phyloP scores from a whole-genome alignment of 1,284 basidiomycete genomes.

The Trametes polyzona region DNA sequence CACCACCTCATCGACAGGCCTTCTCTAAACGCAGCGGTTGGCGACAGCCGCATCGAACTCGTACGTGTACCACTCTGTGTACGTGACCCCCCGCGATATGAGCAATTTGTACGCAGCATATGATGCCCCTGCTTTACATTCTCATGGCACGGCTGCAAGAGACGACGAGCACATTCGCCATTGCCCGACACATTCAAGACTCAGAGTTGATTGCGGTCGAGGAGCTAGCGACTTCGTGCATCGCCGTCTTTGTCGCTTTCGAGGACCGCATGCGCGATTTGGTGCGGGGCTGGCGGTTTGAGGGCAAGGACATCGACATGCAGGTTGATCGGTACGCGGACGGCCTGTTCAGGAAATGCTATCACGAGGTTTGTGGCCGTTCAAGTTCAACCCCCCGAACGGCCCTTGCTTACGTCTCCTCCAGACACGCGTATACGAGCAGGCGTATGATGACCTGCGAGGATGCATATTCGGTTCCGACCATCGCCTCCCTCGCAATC shows the following conservation, averaged over 20 bases:
- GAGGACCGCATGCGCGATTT: conserved; percentile 20
- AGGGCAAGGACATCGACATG: conserved; percentile 17
- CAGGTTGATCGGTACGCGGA: conserved; percentile 22
- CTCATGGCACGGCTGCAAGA: background rate
- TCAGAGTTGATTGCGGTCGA: conserved; percentile 7
- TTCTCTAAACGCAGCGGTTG: background rate
- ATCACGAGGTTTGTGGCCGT: conserved; percentile 3
- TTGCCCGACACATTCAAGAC: background rate
- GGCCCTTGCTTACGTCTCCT: background rate
- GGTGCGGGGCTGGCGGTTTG: conserved; percentile 17
- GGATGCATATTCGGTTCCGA: conserved; percentile 2
- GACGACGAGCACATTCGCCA: background rate
- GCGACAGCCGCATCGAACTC: conserved; percentile 16
- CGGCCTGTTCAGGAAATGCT: conserved; percentile 15
- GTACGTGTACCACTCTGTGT: background rate
- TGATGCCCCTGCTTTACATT: conserved; percentile 17
- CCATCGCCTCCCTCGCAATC: conserved; percentile 1
- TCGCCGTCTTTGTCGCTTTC: conserved; percentile 17
- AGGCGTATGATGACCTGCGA: background rate
- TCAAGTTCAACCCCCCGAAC: too few relatives aligned
- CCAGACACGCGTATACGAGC: conserved; percentile 2
- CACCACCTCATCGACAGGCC: conserved; percentile 13
- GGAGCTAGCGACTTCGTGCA: conserved; percentile 13
- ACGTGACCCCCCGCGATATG: background rate
- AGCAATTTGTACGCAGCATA: conserved; percentile 3